Conservation (phyloP, 495 filamentous ascomycete species). For the Talaromyces nanjingensis region DNA sequence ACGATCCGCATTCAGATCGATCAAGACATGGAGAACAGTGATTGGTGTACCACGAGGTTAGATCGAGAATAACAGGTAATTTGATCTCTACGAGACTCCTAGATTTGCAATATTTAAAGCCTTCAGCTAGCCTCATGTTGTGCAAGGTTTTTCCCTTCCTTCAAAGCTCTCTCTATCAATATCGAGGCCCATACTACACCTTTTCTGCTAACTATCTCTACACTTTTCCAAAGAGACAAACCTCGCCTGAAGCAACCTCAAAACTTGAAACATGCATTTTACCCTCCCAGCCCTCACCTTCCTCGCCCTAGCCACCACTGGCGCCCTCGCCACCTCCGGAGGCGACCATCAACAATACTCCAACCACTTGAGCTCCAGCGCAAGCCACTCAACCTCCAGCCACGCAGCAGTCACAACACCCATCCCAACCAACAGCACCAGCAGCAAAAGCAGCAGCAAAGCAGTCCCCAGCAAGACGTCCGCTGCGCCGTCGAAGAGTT, state of each 20-base stretch:
- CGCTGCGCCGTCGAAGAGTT: neutral
- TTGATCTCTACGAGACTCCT: too few relatives aligned
- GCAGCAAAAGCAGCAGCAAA: neutral
- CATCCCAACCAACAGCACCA: neutral
- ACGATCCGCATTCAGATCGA: conserved; percentile 1
- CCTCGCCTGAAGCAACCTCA: too few relatives aligned
- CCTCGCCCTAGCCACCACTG: neutral
- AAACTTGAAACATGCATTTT: neutral
- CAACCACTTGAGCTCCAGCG: neutral
- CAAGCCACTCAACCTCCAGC: neutral
- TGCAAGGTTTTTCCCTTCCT: neutral
- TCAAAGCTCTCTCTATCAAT: neutral
- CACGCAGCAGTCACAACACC: neutral
- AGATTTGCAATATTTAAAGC: neutral
- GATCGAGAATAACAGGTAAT: neutral
- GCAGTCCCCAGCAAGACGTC: neutral
- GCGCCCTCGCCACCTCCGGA: neutral
- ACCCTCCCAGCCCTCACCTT: neutral
- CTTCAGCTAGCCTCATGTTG: neutral
- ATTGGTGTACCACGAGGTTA: neutral
- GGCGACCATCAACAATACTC: neutral
- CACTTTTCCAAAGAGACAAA: too few relatives aligned
- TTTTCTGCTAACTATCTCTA: neutral
- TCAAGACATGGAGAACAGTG: neutral
- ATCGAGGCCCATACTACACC: neutral